These are phyloP conservation scores for Curvularia spicifera DNA, from an alignment of 2,329 filamentous ascomycete genomes.

Conservation along the genomic window DNA sequence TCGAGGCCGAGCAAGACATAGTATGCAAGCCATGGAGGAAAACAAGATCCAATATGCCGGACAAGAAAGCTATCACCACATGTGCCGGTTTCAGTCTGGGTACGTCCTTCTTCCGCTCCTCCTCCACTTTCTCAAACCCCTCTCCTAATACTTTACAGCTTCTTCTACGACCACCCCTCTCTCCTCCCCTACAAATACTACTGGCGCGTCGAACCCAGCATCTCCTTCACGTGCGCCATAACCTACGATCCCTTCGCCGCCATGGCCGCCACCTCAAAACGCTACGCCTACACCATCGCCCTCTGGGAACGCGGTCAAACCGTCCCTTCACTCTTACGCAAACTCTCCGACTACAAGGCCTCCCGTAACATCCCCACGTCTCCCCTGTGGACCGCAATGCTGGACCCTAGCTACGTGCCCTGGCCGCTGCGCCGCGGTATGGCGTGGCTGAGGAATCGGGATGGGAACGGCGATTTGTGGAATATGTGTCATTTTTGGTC, in stretches of 20 bases:
- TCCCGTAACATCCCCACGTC: conserved; percentile 14
- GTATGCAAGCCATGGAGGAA: conserved; percentile 78
- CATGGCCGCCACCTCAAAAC: conserved; percentile 98
- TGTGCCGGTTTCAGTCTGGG: conserved; percentile 87
- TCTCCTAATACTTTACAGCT: conserved; percentile 28
- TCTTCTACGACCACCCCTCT: conserved; percentile 94
- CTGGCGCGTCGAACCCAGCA: conserved; percentile 96
- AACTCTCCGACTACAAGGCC: conserved; percentile 22
- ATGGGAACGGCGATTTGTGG: conserved; percentile 81
- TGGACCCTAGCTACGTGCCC: conserved; percentile 20
- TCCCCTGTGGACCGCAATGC: conserved; percentile 24
- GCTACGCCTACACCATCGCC: conserved; percentile 95
- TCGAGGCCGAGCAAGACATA: conserved; percentile 55
- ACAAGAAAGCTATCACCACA: conserved; percentile 89
- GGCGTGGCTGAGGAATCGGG: conserved; percentile 58
- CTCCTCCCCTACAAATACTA: conserved; percentile 83
- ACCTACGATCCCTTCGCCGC: conserved; percentile 97
- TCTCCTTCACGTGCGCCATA: conserved; percentile 96
- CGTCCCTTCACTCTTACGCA: conserved; percentile 64
- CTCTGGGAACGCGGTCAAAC: conserved; percentile 91
- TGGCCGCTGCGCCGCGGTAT: conserved; percentile 25
- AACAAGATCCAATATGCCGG: conserved; percentile 82
- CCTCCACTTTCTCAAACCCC: not conserved
- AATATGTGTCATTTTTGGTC: conserved; percentile 98
- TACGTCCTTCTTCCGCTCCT: conserved; percentile 3